Base-by-base conservation (phyloP, 192 early-diverging fungal genomes). In the Pilobolus umbonatus region DNA sequence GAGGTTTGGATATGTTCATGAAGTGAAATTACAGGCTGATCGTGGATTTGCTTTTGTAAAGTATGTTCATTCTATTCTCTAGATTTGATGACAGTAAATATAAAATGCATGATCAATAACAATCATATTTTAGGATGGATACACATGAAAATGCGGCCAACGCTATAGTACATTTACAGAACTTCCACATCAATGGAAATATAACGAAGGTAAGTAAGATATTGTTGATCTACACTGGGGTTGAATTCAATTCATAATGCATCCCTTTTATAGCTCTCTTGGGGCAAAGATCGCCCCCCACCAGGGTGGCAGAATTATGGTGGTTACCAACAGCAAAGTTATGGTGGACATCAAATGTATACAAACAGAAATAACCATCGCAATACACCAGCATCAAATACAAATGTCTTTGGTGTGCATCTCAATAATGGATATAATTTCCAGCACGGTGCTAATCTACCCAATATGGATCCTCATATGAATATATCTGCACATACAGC, bases 41-140 rank as follows among this genome's bases (percentile, higher is more conserved):
- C 88, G 89, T 61, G 94, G 94, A 12, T 96, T 87, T 65, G 92
- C 88, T 9, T 96, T 96, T 74, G 80, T 94, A 60, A 92, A 91
- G 85, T 86, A 68, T 56, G 75, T 32, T 30, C 25, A 2, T 9
- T 15, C 12, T 39, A 34, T 15, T n/a, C n/a, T n/a, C n/a, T 12
- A 17, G 5, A 19, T 5, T 17, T 4, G 17, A 35, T n/a, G n/a
- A n/a, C n/a, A n/a, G n/a, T n/a, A n/a, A n/a, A n/a, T n/a, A n/a
- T 25, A 34, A 17, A 45, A 28, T 21, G 17, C 19, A 47, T 38
- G 6, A 34, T 6, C 6, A 15, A 25, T 35, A 36, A 25, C 29
- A 19, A 17, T 21, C 25, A 51, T 32, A 40, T 22, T 47, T 36
- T 43, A 87, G 80, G 58, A 67, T 95, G 65, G 91, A 94, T 73